Base-by-base conservation (phyloP, 1,284 basidiomycete species). In the Sparassis latifolia region DNA sequence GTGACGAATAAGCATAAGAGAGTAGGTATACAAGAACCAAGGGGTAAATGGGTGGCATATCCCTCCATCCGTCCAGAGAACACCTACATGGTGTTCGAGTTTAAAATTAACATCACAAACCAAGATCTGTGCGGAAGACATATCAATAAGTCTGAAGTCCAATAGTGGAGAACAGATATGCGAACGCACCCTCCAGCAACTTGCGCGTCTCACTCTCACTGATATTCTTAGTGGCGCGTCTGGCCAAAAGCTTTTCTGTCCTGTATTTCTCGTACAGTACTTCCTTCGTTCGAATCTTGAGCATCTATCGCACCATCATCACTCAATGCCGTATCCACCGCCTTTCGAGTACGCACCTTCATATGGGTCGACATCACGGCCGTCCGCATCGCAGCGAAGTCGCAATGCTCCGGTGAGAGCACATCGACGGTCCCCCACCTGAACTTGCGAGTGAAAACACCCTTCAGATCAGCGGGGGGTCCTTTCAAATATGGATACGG, bases 401-500 rank as follows among this genome's bases (percentile, higher is more conserved):
- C 89, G 58, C 89, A 92, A 60, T 92, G 89, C 45, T 74, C 75
- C 48, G 89, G 88, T 64, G 89, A 77, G 42, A 92, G 78, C 52
- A 91, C 89, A 66, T 92, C 89, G 52, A 92, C 75, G 28, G 78
- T 86, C 20, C 89, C 89, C 89, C 89, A 92, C 59, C 89, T 71
- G 65, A 84, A 91, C 62, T 80, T 83, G 53, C 89, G 72, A 37
- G 80, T 74, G 65, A 89, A 90, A 50, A 85, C 73, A 47, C 86
- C 85, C 66, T 75, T 79, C 62, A 89, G 67, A 61, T 82, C 78
- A 33, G 81, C 78, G 30, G 83, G 84, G 20, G 81, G 79, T 33
- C 72, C 70, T 30, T 74, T 62, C 42, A 78, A 59, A 56, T 76
- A 78, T 10, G 73, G 61, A 41, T 74, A 65, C 20, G 20, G 20